Conservation (phyloP, 768 basidiomycete genomes). For the Dioszegia crocea region DNA sequence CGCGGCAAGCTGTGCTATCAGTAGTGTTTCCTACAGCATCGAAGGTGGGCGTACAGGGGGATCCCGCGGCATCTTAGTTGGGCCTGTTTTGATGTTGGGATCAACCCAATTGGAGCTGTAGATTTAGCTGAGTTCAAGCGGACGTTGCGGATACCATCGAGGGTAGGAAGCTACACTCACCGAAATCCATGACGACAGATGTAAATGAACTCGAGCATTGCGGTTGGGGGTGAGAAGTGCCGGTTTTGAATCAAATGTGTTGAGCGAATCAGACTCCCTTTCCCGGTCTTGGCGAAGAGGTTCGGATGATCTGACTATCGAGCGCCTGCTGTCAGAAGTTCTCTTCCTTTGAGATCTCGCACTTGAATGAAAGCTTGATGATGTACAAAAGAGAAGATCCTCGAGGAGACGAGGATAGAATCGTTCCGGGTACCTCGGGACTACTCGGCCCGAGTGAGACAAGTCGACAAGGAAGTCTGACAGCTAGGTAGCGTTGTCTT, state of each 20-base stretch:
- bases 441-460: neutral
- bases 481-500: no score
- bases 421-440: neutral
- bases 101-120: constrained; percentile 48
- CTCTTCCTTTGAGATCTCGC: no score
- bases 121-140: neutral
- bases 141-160: neutral
- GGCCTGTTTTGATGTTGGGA: constrained; percentile 38
- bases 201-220: constrained; percentile 48
- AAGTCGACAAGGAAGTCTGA: no score
- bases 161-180: constrained; percentile 8
- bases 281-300: no score
- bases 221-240: no score
- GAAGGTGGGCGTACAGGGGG: constrained; percentile 49
- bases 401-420: no score
- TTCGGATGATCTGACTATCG: no score
- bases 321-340: no score
- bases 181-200: constrained; percentile 47
- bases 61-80: constrained; percentile 45
- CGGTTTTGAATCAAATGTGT: no score
- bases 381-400: no score
- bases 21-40: neutral
- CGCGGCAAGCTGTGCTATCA: constrained; percentile 32
- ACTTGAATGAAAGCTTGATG: no score
- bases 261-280: no score